Percentiles rank a stretch among this genome's conserved stretches.
Evolutionary conservation across 2,329 filamentous ascomycete genomes (phyloP).

Genomic region (Fusarium xyrophilum): DNA sequence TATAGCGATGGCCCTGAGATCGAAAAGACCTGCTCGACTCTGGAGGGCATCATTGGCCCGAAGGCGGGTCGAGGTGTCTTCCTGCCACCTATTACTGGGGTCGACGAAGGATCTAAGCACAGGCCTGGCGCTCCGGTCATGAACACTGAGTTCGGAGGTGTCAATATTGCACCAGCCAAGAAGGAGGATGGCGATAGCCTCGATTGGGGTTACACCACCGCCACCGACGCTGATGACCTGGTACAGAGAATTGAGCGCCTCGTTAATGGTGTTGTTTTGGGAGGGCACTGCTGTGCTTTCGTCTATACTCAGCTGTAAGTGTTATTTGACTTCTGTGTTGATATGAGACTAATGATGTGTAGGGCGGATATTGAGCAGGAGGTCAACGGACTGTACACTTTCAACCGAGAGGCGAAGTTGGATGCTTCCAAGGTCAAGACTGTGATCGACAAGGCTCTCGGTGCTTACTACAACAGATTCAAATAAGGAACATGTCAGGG

Average conservation of each 20-base stretch:
- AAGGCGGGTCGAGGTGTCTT: constrained; percentile 64
- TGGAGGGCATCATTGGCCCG: constrained; percentile 60
- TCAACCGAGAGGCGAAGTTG: constrained; percentile 67
- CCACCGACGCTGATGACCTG: constrained; percentile 64
- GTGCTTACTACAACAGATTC: constrained; percentile 52
- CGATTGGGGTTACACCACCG: constrained; percentile 74
- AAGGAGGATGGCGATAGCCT: constrained; percentile 50
- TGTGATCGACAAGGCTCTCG: constrained; percentile 61
- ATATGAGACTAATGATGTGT: constrained; percentile 5
- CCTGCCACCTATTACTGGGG: constrained; percentile 51
- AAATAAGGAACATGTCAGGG: not conserved
- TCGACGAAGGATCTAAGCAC: constrained; percentile 60
- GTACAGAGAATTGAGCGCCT: constrained; percentile 64
- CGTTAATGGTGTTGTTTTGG: constrained; percentile 63
- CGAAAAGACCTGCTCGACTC: constrained; percentile 58
- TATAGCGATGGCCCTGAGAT: constrained; percentile 66
- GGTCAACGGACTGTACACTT: constrained; percentile 71
- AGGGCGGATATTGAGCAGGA: constrained; percentile 71
- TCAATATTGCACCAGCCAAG: constrained; percentile 65
- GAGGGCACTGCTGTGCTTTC: constrained; percentile 65
- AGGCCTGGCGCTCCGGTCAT: constrained; percentile 64
- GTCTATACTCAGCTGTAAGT: constrained; percentile 71
- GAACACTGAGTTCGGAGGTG: constrained; percentile 72
- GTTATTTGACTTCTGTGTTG: not conserved
- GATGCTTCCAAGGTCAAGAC: constrained; percentile 62